Conservation (phyloP, 345 rosid species). For the Euclidium syriacum region DNA sequence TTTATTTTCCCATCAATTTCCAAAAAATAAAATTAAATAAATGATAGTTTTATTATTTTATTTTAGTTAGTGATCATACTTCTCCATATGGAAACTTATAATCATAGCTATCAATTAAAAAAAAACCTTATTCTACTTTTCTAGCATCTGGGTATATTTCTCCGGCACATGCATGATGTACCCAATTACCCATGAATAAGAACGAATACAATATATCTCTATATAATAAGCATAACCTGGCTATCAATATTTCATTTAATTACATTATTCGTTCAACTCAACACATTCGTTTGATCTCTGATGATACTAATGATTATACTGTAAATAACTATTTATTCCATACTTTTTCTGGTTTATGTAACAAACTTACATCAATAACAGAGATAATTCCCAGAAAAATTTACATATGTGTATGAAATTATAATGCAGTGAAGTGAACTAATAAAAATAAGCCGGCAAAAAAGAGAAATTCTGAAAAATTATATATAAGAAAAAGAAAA, state of each 20-base stretch:
- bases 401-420: slow-evolving; percentile 12
- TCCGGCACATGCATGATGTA: slow-evolving; percentile 8
- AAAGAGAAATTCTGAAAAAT: neutral
- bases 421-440: neutral
- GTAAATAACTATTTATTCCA: neutral
- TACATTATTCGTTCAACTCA: neutral
- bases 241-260: neutral
- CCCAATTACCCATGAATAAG: neutral
- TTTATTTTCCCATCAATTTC: neutral
- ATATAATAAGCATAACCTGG: neutral
- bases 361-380: slow-evolving; percentile 15
- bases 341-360: slow-evolving; percentile 4
- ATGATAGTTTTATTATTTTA: neutral
- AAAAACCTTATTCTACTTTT: neutral
- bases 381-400: neutral
- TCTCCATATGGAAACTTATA: neutral
- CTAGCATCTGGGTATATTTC: neutral
- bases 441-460: neutral
- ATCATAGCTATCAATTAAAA: no score
- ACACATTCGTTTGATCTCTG: neutral
- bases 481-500: slow-evolving; percentile 7
- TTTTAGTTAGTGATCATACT: neutral
- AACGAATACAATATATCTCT: neutral
- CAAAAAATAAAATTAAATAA: neutral
- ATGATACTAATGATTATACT: neutral